A percentile compares a stretch with the other conserved stretches of the same genome.
Evolutionary conservation across 257 asterid species (phyloP).

Genomic region (Solanum megistacrolobum): DNA sequence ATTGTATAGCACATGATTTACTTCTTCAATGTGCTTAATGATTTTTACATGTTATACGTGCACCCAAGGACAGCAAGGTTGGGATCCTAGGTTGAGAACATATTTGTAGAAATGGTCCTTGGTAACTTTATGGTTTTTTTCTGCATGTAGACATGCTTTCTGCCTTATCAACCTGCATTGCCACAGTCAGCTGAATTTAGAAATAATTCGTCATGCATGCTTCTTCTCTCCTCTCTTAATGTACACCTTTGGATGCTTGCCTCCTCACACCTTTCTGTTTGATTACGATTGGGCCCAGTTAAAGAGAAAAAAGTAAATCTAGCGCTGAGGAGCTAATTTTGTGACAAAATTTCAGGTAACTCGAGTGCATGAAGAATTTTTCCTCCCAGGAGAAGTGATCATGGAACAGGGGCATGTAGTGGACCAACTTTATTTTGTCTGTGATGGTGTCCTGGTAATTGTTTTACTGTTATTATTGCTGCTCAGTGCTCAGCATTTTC

Average conservation of each 20-base stretch:
- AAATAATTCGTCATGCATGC: neutral
- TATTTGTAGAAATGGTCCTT: neutral
- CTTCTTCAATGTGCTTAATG: neutral
- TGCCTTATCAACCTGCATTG: neutral
- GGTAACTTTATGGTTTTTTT: neutral
- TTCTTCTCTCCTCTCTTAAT: neutral
- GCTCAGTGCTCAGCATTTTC: neutral
- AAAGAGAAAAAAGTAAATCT: neutral
- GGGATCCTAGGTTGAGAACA: neutral
- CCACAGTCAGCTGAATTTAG: neutral
- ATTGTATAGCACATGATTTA: neutral
- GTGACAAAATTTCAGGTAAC: conserved; percentile 38
- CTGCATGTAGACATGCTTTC: neutral
- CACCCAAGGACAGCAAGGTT: neutral
- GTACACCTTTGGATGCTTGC: neutral
- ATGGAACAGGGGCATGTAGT: conserved; percentile 77
- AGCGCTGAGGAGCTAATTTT: neutral
- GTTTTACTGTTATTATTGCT: neutral
- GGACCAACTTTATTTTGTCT: conserved; percentile 86
- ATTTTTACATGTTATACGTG: neutral
- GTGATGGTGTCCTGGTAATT: conserved; percentile 69
- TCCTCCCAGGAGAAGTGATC: conserved; percentile 90
- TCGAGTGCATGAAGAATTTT: conserved; percentile 85
- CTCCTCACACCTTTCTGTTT: neutral
- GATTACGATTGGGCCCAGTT: neutral